Base-by-base conservation (phyloP, 768 basidiomycete genomes). In the Tricholoma sp. region DNA sequence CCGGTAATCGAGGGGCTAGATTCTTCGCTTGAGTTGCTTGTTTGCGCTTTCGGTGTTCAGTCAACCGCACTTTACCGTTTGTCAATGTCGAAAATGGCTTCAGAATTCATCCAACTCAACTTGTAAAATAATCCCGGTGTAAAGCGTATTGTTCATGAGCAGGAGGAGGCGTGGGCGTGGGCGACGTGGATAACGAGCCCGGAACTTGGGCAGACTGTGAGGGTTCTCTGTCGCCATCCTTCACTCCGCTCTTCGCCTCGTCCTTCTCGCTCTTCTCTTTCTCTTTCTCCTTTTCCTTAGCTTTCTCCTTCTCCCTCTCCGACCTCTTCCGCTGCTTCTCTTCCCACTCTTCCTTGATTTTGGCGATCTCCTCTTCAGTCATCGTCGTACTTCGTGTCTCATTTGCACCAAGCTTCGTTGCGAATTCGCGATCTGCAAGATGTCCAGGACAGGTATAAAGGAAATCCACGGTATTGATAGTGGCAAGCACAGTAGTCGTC, bases 401-500 rank as follows among this genome's bases (percentile, higher is more conserved):
- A 39, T 50, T 55, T 18, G 60, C 64, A 59, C 67, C 72, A 50
- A 83, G 70, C 44, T 74, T 72, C 9, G 74, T 80, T 7, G 88
- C 85, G 70, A 97, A 96, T 18, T 84, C 91, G 28, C 75, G 72
- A 68, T 98, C 94, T 6, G 76, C 74, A 54, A 97, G 81, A 72
- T 98, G 95, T n/a, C 72, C 70, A 1, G 83, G 79, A 66, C 95
- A 98, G 0, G 84, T 80, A 69, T 96, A 97, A 32, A 98, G 55
- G 67, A 94, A 97, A 70, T 97, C 95, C 10, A 81, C 75, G 8
- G 88, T 85, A 65, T 90, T 84, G 59, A 87, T 73, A 3, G 93
- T 96, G 18, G 93, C 89, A 18, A 97, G 83, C 31, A 95, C 94
- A 11, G 82, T 89, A 17, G 81, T 83, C 0, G 93, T 92, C 7